These are phyloP conservation scores for Tylopilus microsporus DNA, from an alignment of 1,284 basidiomycete genomes.

Conservation along the genomic window DNA sequence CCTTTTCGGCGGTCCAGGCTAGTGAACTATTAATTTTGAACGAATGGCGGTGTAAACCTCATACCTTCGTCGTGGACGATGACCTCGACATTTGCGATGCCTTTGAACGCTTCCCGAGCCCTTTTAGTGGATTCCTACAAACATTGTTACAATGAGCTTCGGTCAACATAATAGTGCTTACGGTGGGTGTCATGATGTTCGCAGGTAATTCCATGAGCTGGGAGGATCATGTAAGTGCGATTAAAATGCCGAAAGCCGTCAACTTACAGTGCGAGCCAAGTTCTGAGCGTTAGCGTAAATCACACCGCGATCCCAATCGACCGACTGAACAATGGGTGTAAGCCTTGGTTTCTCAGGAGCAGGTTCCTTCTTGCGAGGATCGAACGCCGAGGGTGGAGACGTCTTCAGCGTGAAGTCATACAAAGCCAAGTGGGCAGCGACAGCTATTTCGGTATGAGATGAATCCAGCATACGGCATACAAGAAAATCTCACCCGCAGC, in stretches of 20 bases:
- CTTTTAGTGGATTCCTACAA: constrained; percentile 66
- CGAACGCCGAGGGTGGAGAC: constrained; percentile 52
- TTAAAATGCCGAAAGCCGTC: neutral
- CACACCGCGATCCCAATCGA: constrained; percentile 68
- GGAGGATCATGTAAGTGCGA: constrained; percentile 2
- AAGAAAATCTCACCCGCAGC: constrained; percentile 52
- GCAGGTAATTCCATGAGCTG: constrained; percentile 81
- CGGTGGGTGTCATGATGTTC: constrained; percentile 79
- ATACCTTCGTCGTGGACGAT: constrained; percentile 71
- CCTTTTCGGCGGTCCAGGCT: constrained; percentile 78
- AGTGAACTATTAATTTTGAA: constrained; percentile 1
- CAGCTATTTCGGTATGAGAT: constrained; percentile 43
- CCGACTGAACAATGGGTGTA: constrained; percentile 40
- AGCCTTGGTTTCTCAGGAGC: constrained; percentile 48
- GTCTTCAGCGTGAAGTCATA: constrained; percentile 79
- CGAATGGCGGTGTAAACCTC: neutral
- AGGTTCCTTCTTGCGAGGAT: constrained; percentile 47
- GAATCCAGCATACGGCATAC: neutral
- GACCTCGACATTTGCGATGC: constrained; percentile 66
- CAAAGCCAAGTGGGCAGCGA: constrained; percentile 67
- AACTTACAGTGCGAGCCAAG: constrained; percentile 67
- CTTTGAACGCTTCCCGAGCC: constrained; percentile 63
- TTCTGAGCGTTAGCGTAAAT: constrained; percentile 80
- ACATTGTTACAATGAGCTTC: neutral
- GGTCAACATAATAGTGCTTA: constrained; percentile 24